Percentiles rank a stretch among this genome's conserved stretches.
Evolutionary conservation across 208 protist genomes (phyloP).

Genomic region (Naegleria gruberi): DNA sequence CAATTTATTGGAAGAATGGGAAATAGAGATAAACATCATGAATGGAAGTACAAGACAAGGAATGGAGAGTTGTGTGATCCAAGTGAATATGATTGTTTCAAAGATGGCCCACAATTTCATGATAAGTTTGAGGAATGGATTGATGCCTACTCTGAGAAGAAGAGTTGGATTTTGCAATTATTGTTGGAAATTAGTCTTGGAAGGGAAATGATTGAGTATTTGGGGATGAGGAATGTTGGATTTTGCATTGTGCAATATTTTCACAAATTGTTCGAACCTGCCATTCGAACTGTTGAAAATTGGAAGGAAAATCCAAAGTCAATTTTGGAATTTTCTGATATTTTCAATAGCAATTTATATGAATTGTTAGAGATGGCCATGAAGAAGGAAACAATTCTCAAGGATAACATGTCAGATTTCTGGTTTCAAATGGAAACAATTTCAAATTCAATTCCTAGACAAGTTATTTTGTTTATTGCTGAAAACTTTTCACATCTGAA

Average conservation of each 20-base stretch:
- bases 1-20: no score
- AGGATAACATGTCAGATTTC: not conserved
- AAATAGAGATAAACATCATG: no score
- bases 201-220: not conserved
- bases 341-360: not conserved
- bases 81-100: no score
- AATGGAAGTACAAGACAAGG: no score
- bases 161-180: no score
- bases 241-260: not conserved
- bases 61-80: no score
- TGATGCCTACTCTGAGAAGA: no score
- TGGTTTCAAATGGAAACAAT: not conserved
- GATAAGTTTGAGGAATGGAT: no score
- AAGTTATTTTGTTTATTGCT: not conserved
- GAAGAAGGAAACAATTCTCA: not conserved
- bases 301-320: no score
- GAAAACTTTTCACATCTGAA: not conserved
- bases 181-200: not conserved
- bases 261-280: not conserved
- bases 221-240: not conserved
- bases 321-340: no score
- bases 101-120: no score
- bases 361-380: not conserved
- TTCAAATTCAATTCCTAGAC: not conserved
- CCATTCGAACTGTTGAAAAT: not conserved